phyloP scores from a whole-genome alignment of 768 basidiomycete species.

The Naganishia vaughanmartiniae region DNA sequence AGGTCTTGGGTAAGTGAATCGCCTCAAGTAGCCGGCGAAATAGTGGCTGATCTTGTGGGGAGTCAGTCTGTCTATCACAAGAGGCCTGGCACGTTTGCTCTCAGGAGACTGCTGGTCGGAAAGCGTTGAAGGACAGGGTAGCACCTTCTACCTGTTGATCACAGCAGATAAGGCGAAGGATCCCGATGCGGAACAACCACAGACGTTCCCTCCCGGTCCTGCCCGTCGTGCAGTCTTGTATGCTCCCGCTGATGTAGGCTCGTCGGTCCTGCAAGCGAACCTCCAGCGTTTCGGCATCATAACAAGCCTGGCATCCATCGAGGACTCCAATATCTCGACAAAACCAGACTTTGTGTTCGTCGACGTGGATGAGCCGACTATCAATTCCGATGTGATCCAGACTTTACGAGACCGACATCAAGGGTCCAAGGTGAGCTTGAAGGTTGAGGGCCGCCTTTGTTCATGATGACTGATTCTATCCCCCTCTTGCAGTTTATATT shows the following conservation, averaged over 20 bases:
- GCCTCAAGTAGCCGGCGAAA: background rate
- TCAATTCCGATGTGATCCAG: background rate
- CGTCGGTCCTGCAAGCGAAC: background rate
- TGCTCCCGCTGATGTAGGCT: background rate
- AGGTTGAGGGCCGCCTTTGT: background rate
- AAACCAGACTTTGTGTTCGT: constrained; percentile 10
- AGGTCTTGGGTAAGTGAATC: constrained; percentile 36
- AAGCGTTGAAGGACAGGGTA: constrained; percentile 44
- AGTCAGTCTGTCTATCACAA: constrained; percentile 39
- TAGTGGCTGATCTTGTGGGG: background rate
- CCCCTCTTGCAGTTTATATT: constrained; percentile 36
- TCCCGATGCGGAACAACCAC: background rate
- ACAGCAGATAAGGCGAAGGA: constrained; percentile 7
- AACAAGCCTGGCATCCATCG: background rate
- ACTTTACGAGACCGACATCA: background rate
- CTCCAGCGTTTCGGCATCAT: constrained; percentile 5
- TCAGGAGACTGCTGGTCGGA: constrained; percentile 41
- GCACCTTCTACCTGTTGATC: constrained; percentile 42
- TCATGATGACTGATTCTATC: background rate
- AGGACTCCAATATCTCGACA: background rate
- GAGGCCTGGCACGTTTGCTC: constrained; percentile 38
- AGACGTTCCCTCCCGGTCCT: background rate
- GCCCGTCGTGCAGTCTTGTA: background rate
- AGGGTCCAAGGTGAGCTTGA: constrained; percentile 14
- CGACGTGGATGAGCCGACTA: constrained; percentile 5